A percentile compares a stretch with the other conserved stretches of the same genome.
phyloP scores from a whole-genome alignment of 805 yeast genomes.

The Wickerhamiella spandovensis region DNA sequence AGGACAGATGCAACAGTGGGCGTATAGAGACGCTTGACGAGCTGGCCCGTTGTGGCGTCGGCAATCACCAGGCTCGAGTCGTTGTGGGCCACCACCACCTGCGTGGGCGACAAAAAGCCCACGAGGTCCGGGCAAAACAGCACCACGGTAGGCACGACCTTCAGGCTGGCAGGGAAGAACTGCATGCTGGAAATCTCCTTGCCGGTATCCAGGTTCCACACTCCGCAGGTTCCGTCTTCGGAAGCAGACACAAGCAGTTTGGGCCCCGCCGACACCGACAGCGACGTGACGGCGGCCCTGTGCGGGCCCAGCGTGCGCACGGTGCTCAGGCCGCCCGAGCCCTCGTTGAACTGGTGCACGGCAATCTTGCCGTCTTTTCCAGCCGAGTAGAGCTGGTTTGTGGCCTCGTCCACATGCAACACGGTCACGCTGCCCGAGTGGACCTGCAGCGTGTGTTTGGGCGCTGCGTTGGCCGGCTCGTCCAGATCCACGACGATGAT shows the following conservation, averaged over 20 bases:
- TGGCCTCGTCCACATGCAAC: conserved; percentile 2
- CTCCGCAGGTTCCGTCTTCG: not conserved
- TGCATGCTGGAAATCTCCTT: not conserved
- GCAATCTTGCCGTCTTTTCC: conserved; percentile 14
- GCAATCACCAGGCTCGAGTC: conserved; percentile 4
- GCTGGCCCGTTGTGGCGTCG: conserved; percentile 15
- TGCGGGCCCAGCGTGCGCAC: not conserved
- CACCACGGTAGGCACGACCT: not conserved
- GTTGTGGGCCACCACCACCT: not conserved
- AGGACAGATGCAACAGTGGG: conserved; percentile 2
- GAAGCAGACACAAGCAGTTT: conserved; percentile 2
- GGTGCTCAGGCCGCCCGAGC: not conserved
- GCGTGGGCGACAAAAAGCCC: not conserved
- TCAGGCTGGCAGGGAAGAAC: not conserved
- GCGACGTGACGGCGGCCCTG: conserved; percentile 2
- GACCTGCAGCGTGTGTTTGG: not conserved
- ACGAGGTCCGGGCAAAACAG: not conserved
- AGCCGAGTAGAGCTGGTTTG: conserved; percentile 12
- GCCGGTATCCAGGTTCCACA: not conserved
- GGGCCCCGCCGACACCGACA: conserved; percentile 1
- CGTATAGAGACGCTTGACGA: conserved; percentile 5
- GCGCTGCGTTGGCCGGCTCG: not conserved
- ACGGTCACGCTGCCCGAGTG: conserved; percentile 2
- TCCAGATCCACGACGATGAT: conserved; percentile 8
- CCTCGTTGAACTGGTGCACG: conserved; percentile 12